phyloP scores from a whole-genome alignment of 257 asterid species.

The Solanum chiquidenum region DNA sequence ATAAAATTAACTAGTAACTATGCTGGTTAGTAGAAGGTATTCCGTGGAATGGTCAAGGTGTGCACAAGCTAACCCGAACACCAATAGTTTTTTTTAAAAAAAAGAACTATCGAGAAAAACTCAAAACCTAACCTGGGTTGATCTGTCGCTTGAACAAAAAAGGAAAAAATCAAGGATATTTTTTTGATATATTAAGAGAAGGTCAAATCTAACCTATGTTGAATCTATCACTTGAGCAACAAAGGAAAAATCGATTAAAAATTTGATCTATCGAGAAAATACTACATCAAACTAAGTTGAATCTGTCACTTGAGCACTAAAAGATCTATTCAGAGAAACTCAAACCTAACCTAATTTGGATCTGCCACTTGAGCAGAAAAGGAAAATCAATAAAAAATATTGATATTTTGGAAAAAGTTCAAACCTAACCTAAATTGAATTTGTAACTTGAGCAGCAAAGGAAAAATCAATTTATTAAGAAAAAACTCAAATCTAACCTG shows the following conservation, averaged over 20 bases:
- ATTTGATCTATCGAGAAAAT: not conserved
- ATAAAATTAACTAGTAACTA: not conserved
- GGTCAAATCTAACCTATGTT: not conserved
- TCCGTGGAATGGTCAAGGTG: not conserved
- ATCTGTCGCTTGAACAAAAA: not conserved
- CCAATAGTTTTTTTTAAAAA: too few species aligned
- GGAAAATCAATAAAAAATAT: not conserved
- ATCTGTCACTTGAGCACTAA: not conserved
- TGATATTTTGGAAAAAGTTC: not conserved
- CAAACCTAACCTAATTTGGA: not conserved
- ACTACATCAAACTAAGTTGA: not conserved
- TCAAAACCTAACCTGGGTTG: not conserved
- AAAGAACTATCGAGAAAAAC: not conserved
- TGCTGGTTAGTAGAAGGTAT: not conserved
- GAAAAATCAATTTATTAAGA: not conserved
- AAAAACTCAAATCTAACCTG: too few species aligned
- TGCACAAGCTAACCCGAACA: not conserved
- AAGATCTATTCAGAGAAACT: too few species aligned
- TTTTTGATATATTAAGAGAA: too few species aligned
- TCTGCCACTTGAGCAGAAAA: not conserved
- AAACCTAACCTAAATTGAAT: not conserved
- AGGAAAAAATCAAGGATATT: not conserved
- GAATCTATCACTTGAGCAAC: not conserved
- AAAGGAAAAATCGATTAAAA: too few species aligned
- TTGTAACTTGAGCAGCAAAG: not conserved